These are phyloP conservation scores for Aspergillus brasiliensis DNA, from an alignment of 2,329 filamentous ascomycete species.

Conservation along the genomic window DNA sequence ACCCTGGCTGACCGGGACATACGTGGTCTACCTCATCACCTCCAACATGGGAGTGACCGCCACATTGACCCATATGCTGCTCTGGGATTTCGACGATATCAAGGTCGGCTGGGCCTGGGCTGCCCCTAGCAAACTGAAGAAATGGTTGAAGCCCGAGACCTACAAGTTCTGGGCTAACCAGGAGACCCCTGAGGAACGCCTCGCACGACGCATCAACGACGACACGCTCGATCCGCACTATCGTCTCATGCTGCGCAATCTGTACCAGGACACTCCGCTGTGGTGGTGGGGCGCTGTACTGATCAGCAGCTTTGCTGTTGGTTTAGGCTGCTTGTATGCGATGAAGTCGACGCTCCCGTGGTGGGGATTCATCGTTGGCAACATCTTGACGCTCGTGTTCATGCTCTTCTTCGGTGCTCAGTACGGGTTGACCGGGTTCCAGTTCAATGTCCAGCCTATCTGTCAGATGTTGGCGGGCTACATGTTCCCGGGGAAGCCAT, in stretches of 20 bases:
- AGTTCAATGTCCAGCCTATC: slow-evolving; percentile 7
- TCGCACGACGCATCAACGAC: slow-evolving; percentile 3
- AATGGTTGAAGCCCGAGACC: slow-evolving; percentile 4
- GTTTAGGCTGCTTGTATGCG: slow-evolving; percentile 4
- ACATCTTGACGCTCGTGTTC: slow-evolving; percentile 1
- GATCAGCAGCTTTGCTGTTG: slow-evolving; percentile 1
- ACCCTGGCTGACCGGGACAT: slow-evolving; percentile 7
- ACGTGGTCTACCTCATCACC: slow-evolving; percentile 6
- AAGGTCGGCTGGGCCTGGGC: slow-evolving; percentile 6
- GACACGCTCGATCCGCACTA: slow-evolving; percentile 1
- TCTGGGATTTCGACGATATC: slow-evolving; percentile 3
- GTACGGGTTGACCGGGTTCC: slow-evolving; percentile 2
- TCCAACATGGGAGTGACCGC: slow-evolving; percentile 7
- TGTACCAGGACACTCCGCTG: slow-evolving; percentile 1
- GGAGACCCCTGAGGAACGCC: slow-evolving; percentile 1
- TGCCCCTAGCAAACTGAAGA: slow-evolving; percentile 4
- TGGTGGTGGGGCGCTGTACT: slow-evolving; percentile 5
- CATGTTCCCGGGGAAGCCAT: slow-evolving; percentile 3
- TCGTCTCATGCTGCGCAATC: slow-evolving; percentile 2
- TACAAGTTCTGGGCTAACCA: slow-evolving; percentile 5
- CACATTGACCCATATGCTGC: slow-evolving; percentile 4
- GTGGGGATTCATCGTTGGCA: slow-evolving; percentile 8
- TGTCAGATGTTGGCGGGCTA: slow-evolving; percentile 9
- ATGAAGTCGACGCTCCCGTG: slow-evolving; percentile 7
- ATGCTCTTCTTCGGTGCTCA: slow-evolving; percentile 8